Evolutionary conservation across 192 early-diverging fungal species (phyloP).

Genomic region (Umbelopsis vinacea): DNA sequence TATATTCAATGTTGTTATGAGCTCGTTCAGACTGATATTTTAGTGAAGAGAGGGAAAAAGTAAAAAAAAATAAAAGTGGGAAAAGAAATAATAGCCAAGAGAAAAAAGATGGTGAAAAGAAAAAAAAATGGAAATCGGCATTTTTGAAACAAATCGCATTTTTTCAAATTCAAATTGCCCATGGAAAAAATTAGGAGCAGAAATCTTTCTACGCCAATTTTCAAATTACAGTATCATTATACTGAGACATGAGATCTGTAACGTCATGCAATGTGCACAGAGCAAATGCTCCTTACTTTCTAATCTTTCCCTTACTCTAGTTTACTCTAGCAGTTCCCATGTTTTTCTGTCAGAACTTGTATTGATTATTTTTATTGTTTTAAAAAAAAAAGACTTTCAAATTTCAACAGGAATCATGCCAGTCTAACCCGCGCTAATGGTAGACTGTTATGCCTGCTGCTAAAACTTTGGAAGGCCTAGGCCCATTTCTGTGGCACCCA

Average conservation of each 20-base stretch:
- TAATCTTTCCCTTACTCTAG: neutral
- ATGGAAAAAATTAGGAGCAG: neutral
- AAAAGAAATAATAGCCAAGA: constrained; percentile 5
- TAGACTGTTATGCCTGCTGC: no score
- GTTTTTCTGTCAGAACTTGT: no score
- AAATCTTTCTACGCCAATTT: constrained; percentile 18
- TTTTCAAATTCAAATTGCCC: constrained; percentile 13
- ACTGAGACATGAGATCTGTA: neutral
- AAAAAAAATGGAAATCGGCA: neutral
- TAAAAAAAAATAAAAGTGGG: neutral
- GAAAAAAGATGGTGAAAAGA: constrained; percentile 23
- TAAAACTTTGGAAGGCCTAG: no score
- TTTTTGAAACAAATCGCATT: constrained; percentile 13
- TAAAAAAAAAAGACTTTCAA: no score
- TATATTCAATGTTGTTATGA: neutral
- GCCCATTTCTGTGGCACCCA: no score
- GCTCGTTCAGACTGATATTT: neutral
- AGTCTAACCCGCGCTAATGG: no score
- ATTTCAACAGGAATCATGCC: no score
- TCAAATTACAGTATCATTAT: neutral
- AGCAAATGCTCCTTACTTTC: no score
- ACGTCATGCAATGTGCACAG: neutral
- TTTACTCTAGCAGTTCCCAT: no score
- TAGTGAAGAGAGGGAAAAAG: no score
- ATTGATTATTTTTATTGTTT: no score